A percentile compares a stretch with the other conserved stretches of the same genome.
phyloP scores from a whole-genome alignment of 208 protist species.

The Vickermania ingenoplastis region DNA sequence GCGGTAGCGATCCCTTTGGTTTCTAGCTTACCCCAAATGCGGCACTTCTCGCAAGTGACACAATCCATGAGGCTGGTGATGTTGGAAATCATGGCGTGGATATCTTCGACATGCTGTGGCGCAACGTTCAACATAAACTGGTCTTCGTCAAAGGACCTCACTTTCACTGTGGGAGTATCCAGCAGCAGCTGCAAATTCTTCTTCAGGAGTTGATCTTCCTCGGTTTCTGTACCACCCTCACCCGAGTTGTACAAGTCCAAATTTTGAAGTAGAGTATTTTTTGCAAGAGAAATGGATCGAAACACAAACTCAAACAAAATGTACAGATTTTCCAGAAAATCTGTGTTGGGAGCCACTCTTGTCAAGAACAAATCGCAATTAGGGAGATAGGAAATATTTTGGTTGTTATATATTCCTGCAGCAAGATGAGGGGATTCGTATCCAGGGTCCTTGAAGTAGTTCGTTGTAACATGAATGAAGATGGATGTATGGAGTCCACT shows the following conservation, averaged over 20 bases:
- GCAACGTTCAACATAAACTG: conserved; percentile 46
- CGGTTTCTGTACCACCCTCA: conserved; percentile 16
- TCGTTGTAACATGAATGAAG: conserved; percentile 72
- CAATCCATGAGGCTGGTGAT: conserved; percentile 86
- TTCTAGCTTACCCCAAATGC: conserved; percentile 86
- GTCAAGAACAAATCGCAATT: conserved; percentile 78
- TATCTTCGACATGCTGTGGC: conserved; percentile 30
- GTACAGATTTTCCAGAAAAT: conserved; percentile 82
- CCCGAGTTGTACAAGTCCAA: conserved; percentile 52
- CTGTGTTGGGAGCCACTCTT: conserved; percentile 32
- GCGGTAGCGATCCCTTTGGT: conserved; percentile 78
- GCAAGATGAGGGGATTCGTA: conserved; percentile 38
- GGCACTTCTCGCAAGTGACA: conserved; percentile 89
- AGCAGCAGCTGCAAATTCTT: conserved; percentile 45
- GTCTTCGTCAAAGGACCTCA: conserved; percentile 61
- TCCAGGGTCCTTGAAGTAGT: conserved; percentile 70
- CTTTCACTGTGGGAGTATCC: background rate
- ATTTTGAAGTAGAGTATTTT: conserved; percentile 33
- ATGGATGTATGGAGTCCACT: conserved; percentile 88
- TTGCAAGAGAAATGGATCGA: conserved; percentile 70
- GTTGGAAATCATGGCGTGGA: conserved; percentile 59
- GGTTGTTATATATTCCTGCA: conserved; percentile 58
- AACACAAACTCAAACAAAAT: conserved; percentile 82
- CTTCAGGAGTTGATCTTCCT: conserved; percentile 44
- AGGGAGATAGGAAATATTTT: conserved; percentile 72